Percentiles rank a stretch among this genome's conserved stretches.
These are phyloP conservation scores for Gossypium bickii DNA, from an alignment of 345 rosid genomes.

Conservation along the genomic window DNA sequence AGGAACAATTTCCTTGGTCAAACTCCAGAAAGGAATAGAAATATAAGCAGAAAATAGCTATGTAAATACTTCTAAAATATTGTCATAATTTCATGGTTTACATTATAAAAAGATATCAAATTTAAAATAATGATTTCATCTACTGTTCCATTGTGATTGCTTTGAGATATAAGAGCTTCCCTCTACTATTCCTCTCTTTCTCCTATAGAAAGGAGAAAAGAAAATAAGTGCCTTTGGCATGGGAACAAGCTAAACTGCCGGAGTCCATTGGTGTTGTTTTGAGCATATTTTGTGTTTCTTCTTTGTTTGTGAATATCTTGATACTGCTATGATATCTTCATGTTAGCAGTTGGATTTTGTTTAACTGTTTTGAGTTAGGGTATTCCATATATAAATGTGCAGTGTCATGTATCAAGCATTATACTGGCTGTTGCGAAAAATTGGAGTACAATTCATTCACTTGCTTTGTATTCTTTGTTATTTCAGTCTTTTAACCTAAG, in stretches of 20 bases:
- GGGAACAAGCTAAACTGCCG: not conserved
- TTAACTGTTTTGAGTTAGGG: not conserved
- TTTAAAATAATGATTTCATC: not conserved
- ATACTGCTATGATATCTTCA: not conserved
- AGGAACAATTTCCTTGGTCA: not conserved
- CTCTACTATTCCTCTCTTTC: not conserved
- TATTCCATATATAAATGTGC: not conserved
- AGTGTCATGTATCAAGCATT: not conserved
- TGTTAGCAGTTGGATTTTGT: not conserved
- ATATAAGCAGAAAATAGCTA: not conserved
- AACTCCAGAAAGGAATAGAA: not conserved
- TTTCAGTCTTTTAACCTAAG: constrained; percentile 71
- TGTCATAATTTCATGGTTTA: not conserved
- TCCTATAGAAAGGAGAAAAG: not conserved
- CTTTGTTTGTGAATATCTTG: not conserved
- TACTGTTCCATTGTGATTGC: not conserved
- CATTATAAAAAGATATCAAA: not conserved
- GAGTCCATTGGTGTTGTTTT: not conserved
- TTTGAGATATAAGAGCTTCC: not conserved
- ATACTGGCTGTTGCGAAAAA: not conserved
- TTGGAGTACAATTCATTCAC: not conserved
- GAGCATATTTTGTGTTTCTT: not conserved
- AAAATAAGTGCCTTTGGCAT: not conserved
- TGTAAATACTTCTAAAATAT: not conserved
- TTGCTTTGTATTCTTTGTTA: not conserved